These are phyloP conservation scores for Xanthoconium separans DNA, from an alignment of 1,284 basidiomycete genomes.

Conservation along the genomic window DNA sequence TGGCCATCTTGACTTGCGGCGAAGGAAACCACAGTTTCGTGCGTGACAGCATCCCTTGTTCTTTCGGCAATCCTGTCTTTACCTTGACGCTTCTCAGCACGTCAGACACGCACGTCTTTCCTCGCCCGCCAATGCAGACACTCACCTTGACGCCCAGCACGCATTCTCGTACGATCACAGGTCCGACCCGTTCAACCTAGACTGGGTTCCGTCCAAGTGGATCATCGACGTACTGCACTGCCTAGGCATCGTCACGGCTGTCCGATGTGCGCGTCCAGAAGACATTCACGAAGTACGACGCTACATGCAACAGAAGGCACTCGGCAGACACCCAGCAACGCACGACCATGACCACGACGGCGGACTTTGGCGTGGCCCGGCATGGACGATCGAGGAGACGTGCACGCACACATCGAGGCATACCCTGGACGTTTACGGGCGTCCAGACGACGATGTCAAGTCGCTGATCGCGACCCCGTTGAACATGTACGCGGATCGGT, in stretches of 20 bases:
- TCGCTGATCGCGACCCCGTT: constrained; percentile 60
- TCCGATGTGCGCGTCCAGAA: constrained; percentile 49
- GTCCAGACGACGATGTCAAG: constrained; percentile 55
- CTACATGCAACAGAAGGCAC: constrained; percentile 7
- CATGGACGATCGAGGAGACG: constrained; percentile 9
- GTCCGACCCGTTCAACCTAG: constrained; percentile 55
- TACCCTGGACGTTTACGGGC: no score
- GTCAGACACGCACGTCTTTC: background rate
- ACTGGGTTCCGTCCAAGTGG: constrained; percentile 86
- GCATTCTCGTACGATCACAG: constrained; percentile 77
- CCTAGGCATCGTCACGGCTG: constrained; percentile 51
- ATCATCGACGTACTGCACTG: constrained; percentile 57
- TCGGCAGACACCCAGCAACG: background rate
- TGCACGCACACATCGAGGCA: background rate
- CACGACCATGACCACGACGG: background rate
- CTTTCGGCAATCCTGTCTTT: no score
- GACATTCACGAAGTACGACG: constrained; percentile 49
- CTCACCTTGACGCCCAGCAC: constrained; percentile 48
- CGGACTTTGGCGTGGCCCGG: background rate
- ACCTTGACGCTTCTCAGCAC: constrained; percentile 4
- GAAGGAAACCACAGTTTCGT: constrained; percentile 11
- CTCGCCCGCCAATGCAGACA: background rate
- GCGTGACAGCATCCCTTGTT: no score
- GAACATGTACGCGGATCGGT: constrained; percentile 59
- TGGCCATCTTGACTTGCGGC: constrained; percentile 13